Conservation (phyloP, 2,329 filamentous ascomycete genomes). For the Pseudodiploospora longispora region DNA sequence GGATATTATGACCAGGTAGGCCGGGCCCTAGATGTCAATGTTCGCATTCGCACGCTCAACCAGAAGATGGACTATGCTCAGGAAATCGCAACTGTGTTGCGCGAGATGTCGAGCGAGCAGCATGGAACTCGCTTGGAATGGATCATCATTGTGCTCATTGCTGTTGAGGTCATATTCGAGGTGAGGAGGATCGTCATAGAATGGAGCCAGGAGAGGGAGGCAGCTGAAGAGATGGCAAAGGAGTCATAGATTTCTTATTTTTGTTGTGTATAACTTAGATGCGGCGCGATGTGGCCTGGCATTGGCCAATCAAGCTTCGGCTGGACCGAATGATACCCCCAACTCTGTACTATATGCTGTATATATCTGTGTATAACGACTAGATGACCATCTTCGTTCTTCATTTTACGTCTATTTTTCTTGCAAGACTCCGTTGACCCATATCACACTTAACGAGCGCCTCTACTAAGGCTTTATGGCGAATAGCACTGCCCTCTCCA, state of each 20-base stretch:
- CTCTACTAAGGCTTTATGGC: no score
- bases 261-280: no score
- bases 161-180: constrained; percentile 86
- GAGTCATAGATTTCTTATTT: background rate
- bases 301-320: no score
- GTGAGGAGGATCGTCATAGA: constrained; percentile 66
- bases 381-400: no score
- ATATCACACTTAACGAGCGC: no score
- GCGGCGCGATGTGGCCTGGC: no score
- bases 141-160: constrained; percentile 92
- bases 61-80: constrained; percentile 98
- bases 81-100: constrained; percentile 82
- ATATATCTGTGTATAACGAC: no score
- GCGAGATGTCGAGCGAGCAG: constrained; percentile 83
- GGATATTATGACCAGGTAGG: constrained; percentile 94
- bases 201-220: constrained; percentile 31
- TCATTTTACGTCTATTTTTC: no score
- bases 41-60: constrained; percentile 84
- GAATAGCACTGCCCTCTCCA: no score
- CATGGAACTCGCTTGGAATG: constrained; percentile 83
- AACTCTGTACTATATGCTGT: no score
- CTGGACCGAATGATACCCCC: no score
- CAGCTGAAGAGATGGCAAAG: constrained; percentile 4
- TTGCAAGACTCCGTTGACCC: no score
- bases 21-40: constrained; percentile 79